Evolutionary conservation across 176 grass and related monocot genomes (phyloP).

Genomic region (Olyra latifolia): DNA sequence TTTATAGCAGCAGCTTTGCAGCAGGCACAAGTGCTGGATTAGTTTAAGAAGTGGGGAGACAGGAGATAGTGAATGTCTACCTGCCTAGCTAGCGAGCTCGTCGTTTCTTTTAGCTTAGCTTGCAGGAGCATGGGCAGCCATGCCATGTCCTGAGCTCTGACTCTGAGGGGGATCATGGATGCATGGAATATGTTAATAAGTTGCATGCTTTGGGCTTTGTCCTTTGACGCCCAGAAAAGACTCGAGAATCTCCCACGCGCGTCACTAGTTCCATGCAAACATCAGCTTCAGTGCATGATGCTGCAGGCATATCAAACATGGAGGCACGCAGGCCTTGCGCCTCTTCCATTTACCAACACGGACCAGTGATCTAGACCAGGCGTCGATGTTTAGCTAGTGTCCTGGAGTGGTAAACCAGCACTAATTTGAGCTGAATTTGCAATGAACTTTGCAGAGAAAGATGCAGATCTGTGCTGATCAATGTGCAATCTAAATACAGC

Average conservation of each 20-base stretch:
- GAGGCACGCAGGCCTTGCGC: neutral
- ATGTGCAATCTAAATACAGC: neutral
- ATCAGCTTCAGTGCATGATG: constrained; percentile 14
- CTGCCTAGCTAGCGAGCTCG: neutral
- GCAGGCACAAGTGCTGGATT: neutral
- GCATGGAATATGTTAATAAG: neutral
- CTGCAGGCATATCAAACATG: neutral
- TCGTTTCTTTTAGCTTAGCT: neutral
- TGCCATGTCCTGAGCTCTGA: constrained; percentile 34
- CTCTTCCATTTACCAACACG: neutral
- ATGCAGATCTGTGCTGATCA: neutral
- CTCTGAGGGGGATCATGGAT: constrained; percentile 27
- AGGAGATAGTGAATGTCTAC: neutral
- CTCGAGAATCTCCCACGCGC: constrained; percentile 14
- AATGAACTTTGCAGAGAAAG: neutral
- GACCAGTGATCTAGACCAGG: neutral
- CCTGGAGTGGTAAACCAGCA: neutral
- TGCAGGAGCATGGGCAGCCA: constrained; percentile 43
- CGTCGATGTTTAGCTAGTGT: neutral
- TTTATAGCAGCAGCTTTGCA: constrained; percentile 40
- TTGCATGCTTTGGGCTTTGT: constrained; percentile 40
- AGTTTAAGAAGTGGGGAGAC: neutral
- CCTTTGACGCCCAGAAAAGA: constrained; percentile 27
- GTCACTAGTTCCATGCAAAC: constrained; percentile 21
- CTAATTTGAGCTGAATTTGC: neutral